Evolutionary conservation across 2,329 filamentous ascomycete genomes (phyloP).

Genomic region (Penicillium verrucosum): DNA sequence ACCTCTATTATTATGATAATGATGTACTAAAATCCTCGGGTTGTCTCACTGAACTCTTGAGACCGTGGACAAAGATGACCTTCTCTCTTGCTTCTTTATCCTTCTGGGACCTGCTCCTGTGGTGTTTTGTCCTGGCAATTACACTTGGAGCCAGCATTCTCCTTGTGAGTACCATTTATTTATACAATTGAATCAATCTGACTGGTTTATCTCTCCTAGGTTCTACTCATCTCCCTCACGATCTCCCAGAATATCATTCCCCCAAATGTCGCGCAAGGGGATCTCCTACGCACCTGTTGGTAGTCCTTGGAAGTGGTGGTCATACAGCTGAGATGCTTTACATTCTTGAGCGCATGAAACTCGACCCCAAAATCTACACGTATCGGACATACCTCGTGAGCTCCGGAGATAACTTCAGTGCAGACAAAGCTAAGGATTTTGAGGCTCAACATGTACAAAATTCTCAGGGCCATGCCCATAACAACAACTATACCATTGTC

Average conservation of each 20-base stretch:
- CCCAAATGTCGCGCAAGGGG: constrained; percentile 30
- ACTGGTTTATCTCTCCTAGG: constrained; percentile 20
- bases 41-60: background rate
- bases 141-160: background rate
- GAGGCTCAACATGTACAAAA: constrained; percentile 44
- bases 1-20: background rate
- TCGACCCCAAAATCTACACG: constrained; percentile 47
- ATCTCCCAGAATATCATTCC: constrained; percentile 30
- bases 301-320: constrained; percentile 87
- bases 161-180: background rate
- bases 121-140: background rate
- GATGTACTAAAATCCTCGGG: background rate
- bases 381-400: constrained; percentile 80
- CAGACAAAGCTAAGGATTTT: constrained; percentile 61
- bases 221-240: constrained; percentile 25
- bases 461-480: constrained; percentile 11
- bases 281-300: constrained; percentile 60
- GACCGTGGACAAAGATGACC: background rate
- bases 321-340: constrained; percentile 94
- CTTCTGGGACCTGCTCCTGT: background rate
- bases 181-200: constrained; percentile 1
- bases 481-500: constrained; percentile 55
- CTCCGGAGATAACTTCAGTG: constrained; percentile 71
- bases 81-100: background rate
- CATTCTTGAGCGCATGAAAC: constrained; percentile 64